Evolutionary conservation across 176 grass and related monocot genomes (phyloP).

Genomic region (Musa acuminata): DNA sequence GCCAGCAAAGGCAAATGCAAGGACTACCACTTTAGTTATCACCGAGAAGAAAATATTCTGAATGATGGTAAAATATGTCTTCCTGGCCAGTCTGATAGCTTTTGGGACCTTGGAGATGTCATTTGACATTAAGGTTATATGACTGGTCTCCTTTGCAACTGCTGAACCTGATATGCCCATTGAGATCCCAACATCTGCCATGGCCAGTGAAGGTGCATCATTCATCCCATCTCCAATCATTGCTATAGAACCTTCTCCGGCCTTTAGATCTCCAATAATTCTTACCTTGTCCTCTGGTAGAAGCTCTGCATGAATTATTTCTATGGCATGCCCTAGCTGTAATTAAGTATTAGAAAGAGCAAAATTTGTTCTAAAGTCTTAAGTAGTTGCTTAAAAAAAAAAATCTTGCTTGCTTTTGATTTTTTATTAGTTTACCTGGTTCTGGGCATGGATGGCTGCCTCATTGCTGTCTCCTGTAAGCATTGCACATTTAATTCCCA

Average conservation of each 20-base stretch:
- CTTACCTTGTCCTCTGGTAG: constrained; percentile 83
- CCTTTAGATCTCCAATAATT: constrained; percentile 62
- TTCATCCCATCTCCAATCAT: constrained; percentile 99
- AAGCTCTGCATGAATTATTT: constrained; percentile 67
- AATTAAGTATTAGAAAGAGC: not conserved
- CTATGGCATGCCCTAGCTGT: constrained; percentile 59
- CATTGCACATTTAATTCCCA: constrained; percentile 84
- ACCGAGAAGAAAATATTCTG: constrained; percentile 76
- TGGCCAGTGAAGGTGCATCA: constrained; percentile 82
- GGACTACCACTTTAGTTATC: constrained; percentile 58
- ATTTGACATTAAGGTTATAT: constrained; percentile 92
- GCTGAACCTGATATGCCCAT: constrained; percentile 97
- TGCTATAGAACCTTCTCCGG: constrained; percentile 46
- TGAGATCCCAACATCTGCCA: constrained; percentile 78
- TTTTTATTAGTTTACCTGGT: constrained; percentile 46
- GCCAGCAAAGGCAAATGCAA: constrained; percentile 53
- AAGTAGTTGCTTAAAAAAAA: constrained; percentile 1
- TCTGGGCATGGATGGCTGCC: constrained; percentile 60
- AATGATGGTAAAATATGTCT: constrained; percentile 53
- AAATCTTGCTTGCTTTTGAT: not conserved
- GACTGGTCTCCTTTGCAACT: constrained; percentile 85
- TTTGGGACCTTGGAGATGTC: constrained; percentile 79
- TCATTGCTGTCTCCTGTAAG: constrained; percentile 75
- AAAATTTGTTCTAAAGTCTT: not conserved
- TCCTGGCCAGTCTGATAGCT: constrained; percentile 54